Conservation (phyloP, 805 yeast species). For the Saccharomycopsis sp. region DNA sequence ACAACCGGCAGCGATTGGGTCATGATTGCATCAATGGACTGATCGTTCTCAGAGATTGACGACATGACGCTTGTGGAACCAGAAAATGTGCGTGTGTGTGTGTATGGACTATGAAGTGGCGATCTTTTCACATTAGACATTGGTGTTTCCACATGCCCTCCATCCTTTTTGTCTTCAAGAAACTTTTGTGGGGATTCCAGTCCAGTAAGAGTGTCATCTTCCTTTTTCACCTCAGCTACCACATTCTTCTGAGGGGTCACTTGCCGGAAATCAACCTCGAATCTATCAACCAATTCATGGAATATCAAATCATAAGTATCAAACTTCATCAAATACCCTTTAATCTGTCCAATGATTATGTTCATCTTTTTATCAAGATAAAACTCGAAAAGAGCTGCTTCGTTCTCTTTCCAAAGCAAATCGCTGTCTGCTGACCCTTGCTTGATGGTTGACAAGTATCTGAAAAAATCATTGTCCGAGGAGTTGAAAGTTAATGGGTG, state of each 20-base stretch:
- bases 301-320: constrained; percentile 19
- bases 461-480: too few relatives aligned
- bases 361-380: constrained; percentile 14
- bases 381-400: constrained; percentile 3
- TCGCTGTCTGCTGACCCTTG: too few relatives aligned
- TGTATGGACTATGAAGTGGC: too few relatives aligned
- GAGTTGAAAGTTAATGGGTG: too few relatives aligned
- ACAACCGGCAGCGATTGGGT: too few relatives aligned
- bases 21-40: neutral
- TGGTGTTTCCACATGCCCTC: too few relatives aligned
- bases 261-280: constrained; percentile 9
- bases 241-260: neutral
- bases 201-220: too few relatives aligned
- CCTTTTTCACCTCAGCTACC: neutral
- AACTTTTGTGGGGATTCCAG: too few relatives aligned
- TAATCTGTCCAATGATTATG: constrained; percentile 13
- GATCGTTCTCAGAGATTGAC: neutral
- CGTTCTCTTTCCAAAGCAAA: constrained; percentile 9
- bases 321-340: constrained; percentile 15
- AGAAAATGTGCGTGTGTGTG: constrained; percentile 1
- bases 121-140: too few relatives aligned
- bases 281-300: constrained; percentile 16
- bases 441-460: too few relatives aligned
- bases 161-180: too few relatives aligned
- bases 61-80: neutral